These are phyloP conservation scores for Cryphonectria japonica DNA, from an alignment of 2,329 filamentous ascomycete species.

Conservation along the genomic window DNA sequence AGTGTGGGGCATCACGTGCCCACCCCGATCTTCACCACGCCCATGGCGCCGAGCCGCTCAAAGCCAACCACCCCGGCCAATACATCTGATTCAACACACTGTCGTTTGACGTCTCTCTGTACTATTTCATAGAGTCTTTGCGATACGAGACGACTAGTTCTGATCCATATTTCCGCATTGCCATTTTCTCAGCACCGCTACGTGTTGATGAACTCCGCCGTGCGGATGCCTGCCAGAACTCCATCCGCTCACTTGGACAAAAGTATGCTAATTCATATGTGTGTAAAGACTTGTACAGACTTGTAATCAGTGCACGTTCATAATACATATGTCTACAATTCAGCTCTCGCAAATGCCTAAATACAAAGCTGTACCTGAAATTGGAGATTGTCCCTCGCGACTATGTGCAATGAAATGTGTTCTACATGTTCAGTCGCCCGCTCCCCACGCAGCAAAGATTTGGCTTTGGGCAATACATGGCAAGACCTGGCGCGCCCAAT, in stretches of 20 bases:
- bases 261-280: neutral
- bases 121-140: neutral
- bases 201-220: neutral
- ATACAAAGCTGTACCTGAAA: neutral
- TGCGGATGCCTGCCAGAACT: neutral
- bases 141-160: neutral
- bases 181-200: neutral
- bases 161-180: neutral
- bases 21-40: too few species aligned
- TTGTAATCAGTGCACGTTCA: neutral
- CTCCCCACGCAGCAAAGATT: neutral
- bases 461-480: neutral
- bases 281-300: neutral
- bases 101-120: neutral
- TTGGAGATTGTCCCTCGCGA: neutral
- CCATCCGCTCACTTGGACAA: neutral
- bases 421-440: neutral
- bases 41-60: neutral
- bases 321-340: neutral
- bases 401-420: neutral
- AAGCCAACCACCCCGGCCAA: too few species aligned
- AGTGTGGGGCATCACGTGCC: slow-evolving; percentile 12
- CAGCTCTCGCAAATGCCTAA: neutral
- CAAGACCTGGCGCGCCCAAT: neutral
- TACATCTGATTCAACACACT: too few species aligned